Evolutionary conservation across 2,329 filamentous ascomycete species (phyloP).

Genomic region (Botrytis galanthina): DNA sequence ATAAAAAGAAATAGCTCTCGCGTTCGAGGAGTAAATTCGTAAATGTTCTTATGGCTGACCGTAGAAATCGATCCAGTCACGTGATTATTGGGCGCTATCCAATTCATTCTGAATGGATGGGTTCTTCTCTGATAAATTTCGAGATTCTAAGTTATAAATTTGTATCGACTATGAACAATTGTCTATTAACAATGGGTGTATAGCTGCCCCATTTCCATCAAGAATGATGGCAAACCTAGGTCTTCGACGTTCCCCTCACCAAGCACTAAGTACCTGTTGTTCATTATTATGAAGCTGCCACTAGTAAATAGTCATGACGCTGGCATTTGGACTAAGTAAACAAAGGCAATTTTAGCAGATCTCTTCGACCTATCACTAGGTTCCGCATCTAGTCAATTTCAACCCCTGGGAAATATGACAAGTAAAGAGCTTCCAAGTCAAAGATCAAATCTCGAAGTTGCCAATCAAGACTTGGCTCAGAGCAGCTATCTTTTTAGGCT

Average conservation of each 20-base stretch:
- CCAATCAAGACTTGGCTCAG: neutral
- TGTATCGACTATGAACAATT: neutral
- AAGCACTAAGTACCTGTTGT: neutral
- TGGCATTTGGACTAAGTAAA: neutral
- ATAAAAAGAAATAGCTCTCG: neutral
- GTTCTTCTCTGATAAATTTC: neutral
- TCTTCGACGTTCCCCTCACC: neutral
- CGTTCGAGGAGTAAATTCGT: neutral
- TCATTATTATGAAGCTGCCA: neutral
- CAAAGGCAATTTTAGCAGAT: neutral
- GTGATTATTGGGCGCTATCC: neutral
- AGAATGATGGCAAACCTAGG: neutral
- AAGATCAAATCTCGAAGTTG: neutral
- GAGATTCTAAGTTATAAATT: neutral
- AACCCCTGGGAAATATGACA: neutral
- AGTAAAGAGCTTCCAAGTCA: neutral
- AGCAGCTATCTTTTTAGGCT: neutral
- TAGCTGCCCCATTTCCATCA: neutral
- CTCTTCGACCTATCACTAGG: neutral
- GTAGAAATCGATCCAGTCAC: neutral
- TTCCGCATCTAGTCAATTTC: neutral
- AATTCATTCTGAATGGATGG: neutral
- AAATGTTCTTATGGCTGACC: neutral
- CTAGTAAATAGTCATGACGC: slow-evolving; percentile 3
- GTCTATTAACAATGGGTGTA: neutral